Percentiles rank a stretch among this genome's conserved stretches.
These are phyloP conservation scores for Saksenaea oblongispora DNA, from an alignment of 371 early-diverging fungal genomes.

Conservation along the genomic window DNA sequence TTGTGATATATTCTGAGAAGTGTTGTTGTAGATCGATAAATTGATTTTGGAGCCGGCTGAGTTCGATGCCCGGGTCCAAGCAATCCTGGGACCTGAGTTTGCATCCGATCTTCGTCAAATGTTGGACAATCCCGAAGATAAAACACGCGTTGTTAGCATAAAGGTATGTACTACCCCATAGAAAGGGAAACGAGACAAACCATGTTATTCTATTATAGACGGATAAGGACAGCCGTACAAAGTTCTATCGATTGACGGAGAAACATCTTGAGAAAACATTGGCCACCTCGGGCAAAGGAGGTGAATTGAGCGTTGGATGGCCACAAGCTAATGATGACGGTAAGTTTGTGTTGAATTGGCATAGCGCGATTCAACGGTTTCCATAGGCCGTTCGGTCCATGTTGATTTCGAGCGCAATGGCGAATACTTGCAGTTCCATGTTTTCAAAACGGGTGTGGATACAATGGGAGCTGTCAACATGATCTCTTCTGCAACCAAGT, in stretches of 20 bases:
- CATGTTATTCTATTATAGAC: constrained; percentile 13
- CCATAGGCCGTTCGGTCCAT: constrained; percentile 14
- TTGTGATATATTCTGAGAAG: background rate
- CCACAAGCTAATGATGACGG: constrained; percentile 15
- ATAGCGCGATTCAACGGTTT: constrained; percentile 8
- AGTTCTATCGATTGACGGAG: constrained; percentile 30
- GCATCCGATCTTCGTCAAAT: constrained; percentile 30
- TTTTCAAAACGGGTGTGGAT: constrained; percentile 91
- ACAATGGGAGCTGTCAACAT: constrained; percentile 81
- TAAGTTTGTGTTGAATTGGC: background rate
- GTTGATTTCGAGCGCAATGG: constrained; percentile 56
- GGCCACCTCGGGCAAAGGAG: constrained; percentile 19
- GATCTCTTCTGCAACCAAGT: constrained; percentile 36
- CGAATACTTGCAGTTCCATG: constrained; percentile 76
- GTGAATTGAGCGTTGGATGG: constrained; percentile 34
- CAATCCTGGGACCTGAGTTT: constrained; percentile 22
- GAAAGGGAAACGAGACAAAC: background rate
- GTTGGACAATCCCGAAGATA: constrained; percentile 23
- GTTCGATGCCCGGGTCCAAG: constrained; percentile 28
- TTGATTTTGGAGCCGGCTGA: constrained; percentile 8
- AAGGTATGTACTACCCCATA: constrained; percentile 10
- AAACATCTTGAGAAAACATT: constrained; percentile 31
- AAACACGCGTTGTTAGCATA: constrained; percentile 11
- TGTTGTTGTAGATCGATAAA: background rate
- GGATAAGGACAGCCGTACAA: constrained; percentile 23